Conservation (phyloP, 75 land plant genomes). For the Larix kaempferi region DNA sequence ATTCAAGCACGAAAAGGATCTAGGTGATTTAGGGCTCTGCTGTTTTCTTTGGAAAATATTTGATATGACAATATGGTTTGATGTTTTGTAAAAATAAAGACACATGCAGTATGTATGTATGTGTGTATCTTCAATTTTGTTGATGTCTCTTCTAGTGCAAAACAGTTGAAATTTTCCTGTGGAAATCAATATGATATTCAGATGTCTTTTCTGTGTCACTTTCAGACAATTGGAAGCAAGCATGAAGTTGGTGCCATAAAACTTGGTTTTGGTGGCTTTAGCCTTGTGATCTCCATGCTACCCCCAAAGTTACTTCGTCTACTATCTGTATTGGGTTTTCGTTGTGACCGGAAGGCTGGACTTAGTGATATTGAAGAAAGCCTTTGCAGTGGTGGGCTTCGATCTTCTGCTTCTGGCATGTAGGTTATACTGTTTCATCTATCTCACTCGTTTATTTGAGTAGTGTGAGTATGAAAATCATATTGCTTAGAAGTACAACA, state of each 20-base stretch:
- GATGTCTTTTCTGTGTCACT: neutral
- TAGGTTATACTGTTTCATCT: constrained; percentile 7
- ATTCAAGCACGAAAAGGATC: no score
- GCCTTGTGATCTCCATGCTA: constrained; percentile 40
- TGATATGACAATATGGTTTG: no score
- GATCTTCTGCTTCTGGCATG: constrained; percentile 45
- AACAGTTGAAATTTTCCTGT: neutral
- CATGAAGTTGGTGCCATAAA: constrained; percentile 39
- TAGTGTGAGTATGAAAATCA: neutral
- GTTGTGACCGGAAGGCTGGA: constrained; percentile 33
- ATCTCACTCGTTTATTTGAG: neutral
- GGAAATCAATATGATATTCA: neutral
- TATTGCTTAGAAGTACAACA: no score
- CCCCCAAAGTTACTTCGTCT: constrained; percentile 33
- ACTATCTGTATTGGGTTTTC: constrained; percentile 43
- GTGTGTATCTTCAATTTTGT: no score
- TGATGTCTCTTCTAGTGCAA: no score
- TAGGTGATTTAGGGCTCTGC: no score
- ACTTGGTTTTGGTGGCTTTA: constrained; percentile 47
- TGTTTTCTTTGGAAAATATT: neutral
- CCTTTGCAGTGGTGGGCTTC: constrained; percentile 39
- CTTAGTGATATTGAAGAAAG: constrained; percentile 30
- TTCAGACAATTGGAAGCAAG: constrained; percentile 33
- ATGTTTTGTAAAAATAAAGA: no score
- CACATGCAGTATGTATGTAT: no score